Percentiles rank a stretch among this genome's conserved stretches.
These are phyloP conservation scores for Perkinsus marinus DNA, from an alignment of 169 alveolate genomes.

Conservation along the genomic window DNA sequence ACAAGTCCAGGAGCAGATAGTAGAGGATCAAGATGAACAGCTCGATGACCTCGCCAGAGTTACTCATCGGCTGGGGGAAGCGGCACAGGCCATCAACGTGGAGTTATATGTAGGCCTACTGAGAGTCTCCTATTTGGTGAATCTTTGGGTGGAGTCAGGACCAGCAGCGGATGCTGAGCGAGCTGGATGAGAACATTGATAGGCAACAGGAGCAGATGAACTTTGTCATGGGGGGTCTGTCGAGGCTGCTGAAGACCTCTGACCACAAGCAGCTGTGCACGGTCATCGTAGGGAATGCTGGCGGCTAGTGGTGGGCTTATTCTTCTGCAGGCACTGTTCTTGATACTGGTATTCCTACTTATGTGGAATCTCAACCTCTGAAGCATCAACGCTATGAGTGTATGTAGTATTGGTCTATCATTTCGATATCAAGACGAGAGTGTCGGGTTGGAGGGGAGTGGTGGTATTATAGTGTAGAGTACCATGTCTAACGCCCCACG, in stretches of 20 bases:
- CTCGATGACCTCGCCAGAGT: not conserved
- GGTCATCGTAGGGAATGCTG: not conserved
- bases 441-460: not conserved
- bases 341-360: not conserved
- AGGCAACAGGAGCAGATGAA: not conserved
- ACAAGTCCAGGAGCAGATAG: conserved; percentile 1
- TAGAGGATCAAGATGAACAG: not conserved
- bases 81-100: not conserved
- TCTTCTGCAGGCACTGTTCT: not conserved
- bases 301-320: not conserved
- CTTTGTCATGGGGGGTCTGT: not conserved
- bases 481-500: not conserved
- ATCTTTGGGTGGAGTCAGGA: not conserved
- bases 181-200: conserved; percentile 5
- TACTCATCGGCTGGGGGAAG: not conserved
- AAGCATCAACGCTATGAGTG: not conserved
- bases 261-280: conserved; percentile 2
- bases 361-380: not conserved
- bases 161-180: conserved; percentile 8
- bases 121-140: too few species aligned
- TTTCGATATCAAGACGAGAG: not conserved
- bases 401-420: not conserved
- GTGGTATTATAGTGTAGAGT: too few species aligned
- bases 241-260: not conserved
- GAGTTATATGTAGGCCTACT: not conserved